Base-by-base conservation (phyloP, 2,329 filamentous ascomycete species). In the Cladosporium austrohemisphaericum region DNA sequence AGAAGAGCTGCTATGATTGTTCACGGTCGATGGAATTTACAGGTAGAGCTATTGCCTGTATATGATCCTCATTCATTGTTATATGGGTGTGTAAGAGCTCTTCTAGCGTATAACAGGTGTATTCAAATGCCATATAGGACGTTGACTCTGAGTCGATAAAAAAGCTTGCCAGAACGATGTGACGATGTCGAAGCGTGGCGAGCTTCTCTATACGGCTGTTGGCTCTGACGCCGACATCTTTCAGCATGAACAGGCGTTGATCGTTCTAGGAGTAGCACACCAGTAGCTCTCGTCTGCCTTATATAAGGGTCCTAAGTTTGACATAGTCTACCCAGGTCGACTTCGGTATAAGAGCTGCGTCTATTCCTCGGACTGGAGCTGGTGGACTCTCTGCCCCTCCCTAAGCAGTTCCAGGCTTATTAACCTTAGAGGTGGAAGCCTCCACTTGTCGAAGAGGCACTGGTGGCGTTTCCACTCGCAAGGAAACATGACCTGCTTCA, bases 251-350 rank as follows among this genome's bases (percentile, higher is more conserved):
- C 5, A 41, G 37, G 5, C n/a, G 22, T 26, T 41, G 22, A 18
- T 28, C 14, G 37, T 25, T 16, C 11, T 7, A 22, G 26, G 37
- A 41, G 22, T 19, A 26, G 18, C 37, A 41, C 10, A 41, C 14
- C 14, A 41, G 14, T n/a, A 41, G 10, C 14, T 41, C 37, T 41
- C 37, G 37, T 6, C 25, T 22, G 20, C 37, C 37, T 41, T 41
- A 22, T n/a, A 41, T 22, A 11, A 41, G 37, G 25, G 25, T 28
- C 6, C 37, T 22, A 6, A 41, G 18, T 16, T 41, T 25, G 11
- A 28, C 25, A 41, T 26, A 41, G 22, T 41, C 22, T 22, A 41
- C 10, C 37, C 37, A 41, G 11, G n/a, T 18, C 11, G 32, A 35
- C 16, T 19, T 35, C 5, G 32, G 32, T 5, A 35, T n/a, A 18